Evolutionary conservation across 164 flowering plant species (phyloP).

Genomic region (Euptelea pleiosperma): DNA sequence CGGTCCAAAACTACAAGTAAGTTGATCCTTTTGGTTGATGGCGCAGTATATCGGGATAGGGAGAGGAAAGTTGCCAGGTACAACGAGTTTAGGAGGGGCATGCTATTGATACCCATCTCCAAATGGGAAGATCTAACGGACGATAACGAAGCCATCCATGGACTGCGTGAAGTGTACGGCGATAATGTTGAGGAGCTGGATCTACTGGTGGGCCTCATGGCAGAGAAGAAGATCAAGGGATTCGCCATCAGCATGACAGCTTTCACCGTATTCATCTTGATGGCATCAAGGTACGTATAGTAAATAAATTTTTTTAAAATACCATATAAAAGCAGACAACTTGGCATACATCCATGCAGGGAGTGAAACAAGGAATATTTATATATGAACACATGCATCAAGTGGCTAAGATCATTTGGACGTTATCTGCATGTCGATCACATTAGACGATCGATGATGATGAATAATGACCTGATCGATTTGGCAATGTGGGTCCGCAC

Average conservation of each 20-base stretch:
- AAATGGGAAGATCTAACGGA: constrained; percentile 46
- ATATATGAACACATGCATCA: too few species aligned
- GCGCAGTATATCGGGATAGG: constrained; percentile 41
- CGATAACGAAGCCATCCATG: constrained; percentile 27
- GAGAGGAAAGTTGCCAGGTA: constrained; percentile 45
- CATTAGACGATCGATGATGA: too few species aligned
- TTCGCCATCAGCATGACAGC: constrained; percentile 48
- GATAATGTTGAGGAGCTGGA: constrained; percentile 41
- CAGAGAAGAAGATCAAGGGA: constrained; percentile 46
- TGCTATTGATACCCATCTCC: constrained; percentile 34
- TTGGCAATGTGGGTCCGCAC: too few species aligned
- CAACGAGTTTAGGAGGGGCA: constrained; percentile 39
- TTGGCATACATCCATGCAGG: too few species aligned
- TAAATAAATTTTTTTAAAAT: too few species aligned
- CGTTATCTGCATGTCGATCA: too few species aligned
- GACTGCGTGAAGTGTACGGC: constrained; percentile 34
- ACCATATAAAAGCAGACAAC: too few species aligned
- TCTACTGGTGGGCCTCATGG: constrained; percentile 36
- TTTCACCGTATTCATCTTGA: constrained; percentile 32
- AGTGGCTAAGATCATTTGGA: too few species aligned
- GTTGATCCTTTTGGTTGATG: constrained; percentile 1
- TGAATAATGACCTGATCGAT: too few species aligned
- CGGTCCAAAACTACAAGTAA: too few species aligned
- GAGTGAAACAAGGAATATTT: too few species aligned
- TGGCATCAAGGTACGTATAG: constrained; percentile 52